Base-by-base conservation (phyloP, 2,329 filamentous ascomycete species). In the Diaporthe sp. region DNA sequence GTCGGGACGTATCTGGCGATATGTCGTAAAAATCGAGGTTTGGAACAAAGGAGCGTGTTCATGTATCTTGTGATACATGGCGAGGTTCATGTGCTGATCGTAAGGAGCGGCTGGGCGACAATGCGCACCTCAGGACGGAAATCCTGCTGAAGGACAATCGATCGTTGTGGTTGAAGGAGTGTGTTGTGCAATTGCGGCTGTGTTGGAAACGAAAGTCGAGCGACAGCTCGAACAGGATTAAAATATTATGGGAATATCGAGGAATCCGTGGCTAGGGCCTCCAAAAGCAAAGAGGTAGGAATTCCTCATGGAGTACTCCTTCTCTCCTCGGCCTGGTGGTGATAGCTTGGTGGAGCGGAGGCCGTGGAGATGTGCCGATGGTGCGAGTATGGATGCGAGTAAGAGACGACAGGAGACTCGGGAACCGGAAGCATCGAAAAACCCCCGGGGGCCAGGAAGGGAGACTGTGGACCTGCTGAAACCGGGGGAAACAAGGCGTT, bases 371-470 rank as follows among this genome's bases (percentile, higher is more conserved):
- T 81, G 80, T 87, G 85, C 79, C 85, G 84, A 72, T 83, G 82
- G 76, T 83, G 79, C 25, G 79, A 77, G 73, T 80, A 78, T 4
- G 79, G 78, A 31, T 81, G 79, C 76, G 80, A 81, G 73, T 81
- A 82, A 31, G 85, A 80, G 51, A 85, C 77, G 3, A 77, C 62
- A 17, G 86, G 86, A 57, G 87, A 87, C 79, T 88, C 87, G 74
- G 87, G 86, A 31, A 85, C 82, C 42, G 86, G 85, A 74, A 87
- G 84, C 84, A 85, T 85, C 79, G 84, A 81, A 74, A 86, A 82
- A 53, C 85, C 84, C 49, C 87, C 85, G 22, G 87, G 82, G 71
- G 82, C 81, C 76, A 87, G 82, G 79, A 86, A 88, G 67, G 86
- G 87, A 61, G 88, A 88, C 22, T 86, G 84, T 70, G 84, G 83